A percentile compares a stretch with the other conserved stretches of the same genome.
Evolutionary conservation across 768 basidiomycete species (phyloP).

Genomic region (Tricholoma saponaceum): DNA sequence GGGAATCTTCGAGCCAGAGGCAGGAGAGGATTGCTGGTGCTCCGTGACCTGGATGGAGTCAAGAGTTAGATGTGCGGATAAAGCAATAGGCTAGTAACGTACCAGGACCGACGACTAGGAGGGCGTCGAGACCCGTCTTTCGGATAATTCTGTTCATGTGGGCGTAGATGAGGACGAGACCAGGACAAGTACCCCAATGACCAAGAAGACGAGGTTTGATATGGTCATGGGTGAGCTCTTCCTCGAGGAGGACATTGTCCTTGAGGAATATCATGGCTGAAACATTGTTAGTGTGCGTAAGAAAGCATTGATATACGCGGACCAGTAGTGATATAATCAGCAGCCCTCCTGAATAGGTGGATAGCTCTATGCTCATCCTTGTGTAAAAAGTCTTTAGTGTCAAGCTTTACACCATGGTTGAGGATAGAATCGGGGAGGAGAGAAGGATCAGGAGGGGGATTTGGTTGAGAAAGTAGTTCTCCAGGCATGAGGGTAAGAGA

Average conservation of each 20-base stretch:
- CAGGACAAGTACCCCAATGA: conserved; percentile 84
- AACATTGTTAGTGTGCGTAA: background rate
- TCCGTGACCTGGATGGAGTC: conserved; percentile 67
- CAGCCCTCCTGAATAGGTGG: conserved; percentile 53
- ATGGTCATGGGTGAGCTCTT: conserved; percentile 55
- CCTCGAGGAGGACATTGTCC: conserved; percentile 63
- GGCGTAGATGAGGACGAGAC: conserved; percentile 66
- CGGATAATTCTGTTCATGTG: conserved; percentile 65
- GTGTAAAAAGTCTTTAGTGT: conserved; percentile 43
- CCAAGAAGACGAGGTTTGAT: conserved; percentile 82
- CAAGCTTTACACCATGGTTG: conserved; percentile 43
- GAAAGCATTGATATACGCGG: conserved; percentile 9
- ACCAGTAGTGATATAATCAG: conserved; percentile 71
- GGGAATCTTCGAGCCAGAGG: conserved; percentile 81
- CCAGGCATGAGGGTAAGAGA: conserved; percentile 41
- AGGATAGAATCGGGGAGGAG: conserved; percentile 56
- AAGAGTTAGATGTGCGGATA: background rate
- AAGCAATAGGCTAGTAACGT: conserved; percentile 7
- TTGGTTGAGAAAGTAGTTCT: conserved; percentile 60
- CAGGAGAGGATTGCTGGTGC: conserved; percentile 85
- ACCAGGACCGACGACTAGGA: conserved; percentile 83
- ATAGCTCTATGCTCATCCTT: conserved; percentile 48
- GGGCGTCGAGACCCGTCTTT: conserved; percentile 54
- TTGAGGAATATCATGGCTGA: conserved; percentile 84
- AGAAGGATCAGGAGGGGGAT: conserved; percentile 69